A percentile compares a stretch with the other conserved stretches of the same genome.
These are phyloP conservation scores for Thermothelomyces thermophilus DNA, from an alignment of 2,329 filamentous ascomycete species.

Conservation along the genomic window DNA sequence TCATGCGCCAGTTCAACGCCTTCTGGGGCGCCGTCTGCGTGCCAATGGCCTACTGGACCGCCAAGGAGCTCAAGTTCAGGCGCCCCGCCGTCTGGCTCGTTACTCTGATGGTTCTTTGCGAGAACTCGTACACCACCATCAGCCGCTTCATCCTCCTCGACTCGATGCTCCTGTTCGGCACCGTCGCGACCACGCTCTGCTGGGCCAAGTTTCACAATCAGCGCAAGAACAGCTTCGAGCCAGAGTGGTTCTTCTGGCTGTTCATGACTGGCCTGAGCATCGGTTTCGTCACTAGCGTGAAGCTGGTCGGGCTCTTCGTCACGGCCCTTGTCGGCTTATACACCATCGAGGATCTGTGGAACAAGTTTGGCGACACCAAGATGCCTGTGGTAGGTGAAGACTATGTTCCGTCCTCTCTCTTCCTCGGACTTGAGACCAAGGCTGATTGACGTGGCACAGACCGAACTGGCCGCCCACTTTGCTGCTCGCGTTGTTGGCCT, in stretches of 20 bases:
- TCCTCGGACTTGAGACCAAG: neutral
- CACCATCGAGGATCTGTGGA: conserved; percentile 94
- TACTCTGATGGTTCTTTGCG: conserved; percentile 93
- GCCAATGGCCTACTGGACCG: conserved; percentile 91
- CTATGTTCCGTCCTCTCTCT: too few relatives aligned
- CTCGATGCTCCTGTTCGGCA: conserved; percentile 97
- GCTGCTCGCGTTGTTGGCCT: conserved; percentile 74
- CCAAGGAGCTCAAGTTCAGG: conserved; percentile 80
- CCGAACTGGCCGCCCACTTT: conserved; percentile 66
- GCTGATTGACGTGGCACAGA: conserved; percentile 13
- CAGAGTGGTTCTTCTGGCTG: conserved; percentile 92
- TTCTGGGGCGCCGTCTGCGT: conserved; percentile 89
- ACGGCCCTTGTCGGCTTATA: conserved; percentile 93
- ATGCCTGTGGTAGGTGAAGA: conserved; percentile 66
- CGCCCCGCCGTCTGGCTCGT: conserved; percentile 89
- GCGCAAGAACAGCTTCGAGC: conserved; percentile 76
- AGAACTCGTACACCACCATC: conserved; percentile 99
- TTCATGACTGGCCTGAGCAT: conserved; percentile 91
- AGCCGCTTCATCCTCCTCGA: conserved; percentile 97
- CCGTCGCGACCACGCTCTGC: conserved; percentile 94
- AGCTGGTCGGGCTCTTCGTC: conserved; percentile 94
- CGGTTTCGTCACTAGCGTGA: conserved; percentile 96
- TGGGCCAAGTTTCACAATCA: conserved; percentile 95
- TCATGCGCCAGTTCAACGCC: conserved; percentile 97
- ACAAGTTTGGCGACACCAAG: conserved; percentile 90